Conservation (phyloP, 1,284 basidiomycete genomes). For the Microbotryum violaceum region DNA sequence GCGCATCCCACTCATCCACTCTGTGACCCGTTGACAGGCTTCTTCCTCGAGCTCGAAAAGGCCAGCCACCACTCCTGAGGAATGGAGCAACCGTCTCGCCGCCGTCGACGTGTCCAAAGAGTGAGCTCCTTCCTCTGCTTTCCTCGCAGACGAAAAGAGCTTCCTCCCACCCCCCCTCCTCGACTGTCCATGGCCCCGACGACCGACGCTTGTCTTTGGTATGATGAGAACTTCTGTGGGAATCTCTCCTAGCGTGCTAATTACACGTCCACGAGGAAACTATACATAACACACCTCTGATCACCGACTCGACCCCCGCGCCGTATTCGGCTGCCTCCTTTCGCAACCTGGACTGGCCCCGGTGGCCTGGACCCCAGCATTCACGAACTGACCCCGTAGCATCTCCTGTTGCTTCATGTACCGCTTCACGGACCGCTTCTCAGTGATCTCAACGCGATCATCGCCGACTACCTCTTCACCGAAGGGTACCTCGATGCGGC, state of each 20-base stretch:
- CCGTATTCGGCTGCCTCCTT: neutral
- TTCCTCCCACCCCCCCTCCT: constrained; percentile 51
- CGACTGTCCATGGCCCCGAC: constrained; percentile 24
- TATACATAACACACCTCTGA: constrained; percentile 47
- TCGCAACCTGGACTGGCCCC: no score
- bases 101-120: constrained; percentile 46
- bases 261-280: constrained; percentile 45
- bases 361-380: neutral
- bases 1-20: no score
- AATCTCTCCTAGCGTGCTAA: constrained; percentile 51
- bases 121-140: constrained; percentile 44
- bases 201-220: constrained; percentile 25
- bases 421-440: no score
- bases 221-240: constrained; percentile 50
- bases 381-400: neutral
- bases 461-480: constrained; percentile 96
- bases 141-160: constrained; percentile 53
- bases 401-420: no score
- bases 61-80: constrained; percentile 30
- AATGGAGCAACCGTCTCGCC: constrained; percentile 47
- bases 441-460: constrained; percentile 65
- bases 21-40: no score
- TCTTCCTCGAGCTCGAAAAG: constrained; percentile 5
- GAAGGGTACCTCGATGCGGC: constrained; percentile 96
- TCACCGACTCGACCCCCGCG: constrained; percentile 11